A percentile compares a stretch with the other conserved stretches of the same genome.
Conservation (phyloP, 1,284 basidiomycete species). For the Microbotryum violaceum region DNA sequence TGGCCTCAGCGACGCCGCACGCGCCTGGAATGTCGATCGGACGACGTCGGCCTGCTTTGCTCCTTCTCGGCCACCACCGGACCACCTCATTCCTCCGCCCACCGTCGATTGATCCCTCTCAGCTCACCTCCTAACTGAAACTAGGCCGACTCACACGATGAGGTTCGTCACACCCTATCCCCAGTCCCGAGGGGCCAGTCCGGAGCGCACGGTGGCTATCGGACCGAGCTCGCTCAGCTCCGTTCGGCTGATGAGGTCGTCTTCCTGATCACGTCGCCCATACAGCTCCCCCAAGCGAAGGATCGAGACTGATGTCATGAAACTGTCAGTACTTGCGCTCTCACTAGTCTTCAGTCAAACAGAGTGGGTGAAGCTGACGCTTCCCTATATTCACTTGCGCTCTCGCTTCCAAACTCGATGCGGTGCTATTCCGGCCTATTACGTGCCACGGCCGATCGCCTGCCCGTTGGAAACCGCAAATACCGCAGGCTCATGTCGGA, state of each 20-base stretch:
- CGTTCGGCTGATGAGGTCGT: background rate
- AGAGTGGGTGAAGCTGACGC: background rate
- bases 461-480: background rate
- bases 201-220: background rate
- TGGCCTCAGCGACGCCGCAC: no score
- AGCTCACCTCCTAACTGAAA: no score
- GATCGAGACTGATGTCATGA: conserved; percentile 99
- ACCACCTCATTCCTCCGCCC: no score
- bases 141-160: background rate
- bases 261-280: background rate
- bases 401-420: background rate
- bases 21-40: no score
- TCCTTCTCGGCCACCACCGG: no score
- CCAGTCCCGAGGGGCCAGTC: no score
- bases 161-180: background rate
- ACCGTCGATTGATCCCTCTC: no score
- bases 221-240: background rate
- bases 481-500: conserved; percentile 82
- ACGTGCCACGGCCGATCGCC: background rate
- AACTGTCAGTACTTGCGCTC: conserved; percentile 59
- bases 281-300: conserved; percentile 75
- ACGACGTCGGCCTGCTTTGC: no score
- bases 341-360: background rate
- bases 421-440: conserved; percentile 7
- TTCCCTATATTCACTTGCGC: no score